Evolutionary conservation across 345 rosid genomes (phyloP), one percentile per base, ranked within the genome.

Genomic region (Gossypium bickii): DNA sequence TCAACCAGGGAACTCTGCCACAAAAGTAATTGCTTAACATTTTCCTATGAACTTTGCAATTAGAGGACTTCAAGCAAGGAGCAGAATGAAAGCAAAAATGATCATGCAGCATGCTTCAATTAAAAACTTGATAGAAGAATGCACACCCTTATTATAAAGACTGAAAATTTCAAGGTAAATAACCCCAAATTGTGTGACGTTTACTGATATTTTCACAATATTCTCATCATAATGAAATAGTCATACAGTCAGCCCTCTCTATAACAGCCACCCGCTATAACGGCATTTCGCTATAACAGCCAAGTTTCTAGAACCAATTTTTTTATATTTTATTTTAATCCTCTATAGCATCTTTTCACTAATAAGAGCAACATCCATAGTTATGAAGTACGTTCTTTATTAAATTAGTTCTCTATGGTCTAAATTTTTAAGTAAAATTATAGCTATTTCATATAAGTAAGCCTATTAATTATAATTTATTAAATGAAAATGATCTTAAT

Each of bases 1-100:
- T 93, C 99, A 62, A 84, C 97, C 72, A 93, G 97, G 72, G 98
- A 95, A 88, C 99, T 91, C 99, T 95, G 97, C 86, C 77, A 78
- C 65, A 64, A 59, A 78, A 69, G 20, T 47, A 56, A 74, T 73
- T 75, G 69, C 34, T 66, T 56, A 64, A 79, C 52, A 34, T 60
- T 69, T 61, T 66, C 53, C 53, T 52, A 41, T 45, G 59, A 25
- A 10, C 10, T 29, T 6, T 17, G 29, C 18, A 80, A 12, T 11
- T 1, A 51, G 53, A 55, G 13, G 22, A 64, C 9, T 63, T 55
- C 67, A n/a, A 65, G 38, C 60, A 70, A 22, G 63, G 2, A 51
- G 47, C 20, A 22, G 24, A 44, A 18, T 47, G 70, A 70, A 61
- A 61, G 68, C 51, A 45, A 59, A 47, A 73, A 24, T 9, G 58